Evolutionary conservation across 2,329 filamentous ascomycete species (phyloP), one percentile per base, ranked within the genome.

Genomic region (Botrytis squamosa): DNA sequence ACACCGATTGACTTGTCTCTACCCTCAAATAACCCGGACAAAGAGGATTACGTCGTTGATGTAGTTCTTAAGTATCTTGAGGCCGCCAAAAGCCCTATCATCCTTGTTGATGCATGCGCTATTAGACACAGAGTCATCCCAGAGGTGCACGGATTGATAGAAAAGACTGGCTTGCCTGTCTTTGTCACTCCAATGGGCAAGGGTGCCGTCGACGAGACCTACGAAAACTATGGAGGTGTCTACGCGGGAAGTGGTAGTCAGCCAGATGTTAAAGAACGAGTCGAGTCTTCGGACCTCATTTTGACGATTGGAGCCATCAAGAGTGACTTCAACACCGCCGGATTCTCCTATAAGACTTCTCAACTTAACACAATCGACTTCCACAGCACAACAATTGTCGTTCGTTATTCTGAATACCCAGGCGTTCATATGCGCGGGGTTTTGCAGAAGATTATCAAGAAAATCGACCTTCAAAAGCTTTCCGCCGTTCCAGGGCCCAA

Each of bases 181-280:
- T 97, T 96, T 78, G 92, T 95, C n/a, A 92, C 93, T 0, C 93
- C 94, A 3, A 97, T 97, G 92, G 94, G 94, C 65, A 97, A 97
- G 84, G 89, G 93, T 29, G 92, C 92, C 33, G 88, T 97, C 65
- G 88, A 96, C 79, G 94, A 97, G 82, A 88, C 88, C 2, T 87
- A 92, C 65, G 85, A 87, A n/a, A 92, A 89, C 79, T 97, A 92
- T 77, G 92, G 92, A 36, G 94, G 94, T 76, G 92, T 97, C 8
- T 97, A 97, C 81, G 92, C 92, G 14, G 94, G 94, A n/a, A 87
- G 88, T 74, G 93, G 91, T 52, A 94, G 91, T 46, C 88, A 91
- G 70, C 86, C 88, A 1, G 86, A 87, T 55, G 91, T 92, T 38
- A 86, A 87, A 76, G 84, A 89, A 62, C 86, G 87, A 42, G 87